These are phyloP conservation scores for Trichoderma breve DNA, from an alignment of 2,329 filamentous ascomycete species.

Conservation along the genomic window DNA sequence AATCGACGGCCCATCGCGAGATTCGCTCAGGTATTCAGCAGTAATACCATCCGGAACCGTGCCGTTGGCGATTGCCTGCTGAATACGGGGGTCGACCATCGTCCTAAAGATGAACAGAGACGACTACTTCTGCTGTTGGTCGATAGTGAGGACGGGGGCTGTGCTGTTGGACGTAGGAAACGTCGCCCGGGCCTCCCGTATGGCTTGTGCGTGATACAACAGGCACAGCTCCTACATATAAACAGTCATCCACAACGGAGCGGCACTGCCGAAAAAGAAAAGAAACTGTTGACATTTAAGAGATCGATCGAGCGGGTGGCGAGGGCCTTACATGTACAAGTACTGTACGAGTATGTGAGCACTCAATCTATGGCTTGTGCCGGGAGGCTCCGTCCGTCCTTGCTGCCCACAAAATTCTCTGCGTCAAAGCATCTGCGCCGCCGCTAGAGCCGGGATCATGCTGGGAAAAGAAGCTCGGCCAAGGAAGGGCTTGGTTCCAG, in stretches of 20 bases:
- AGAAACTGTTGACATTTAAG: background rate
- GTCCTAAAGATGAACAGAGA: background rate
- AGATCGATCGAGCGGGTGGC: slow-evolving; percentile 7
- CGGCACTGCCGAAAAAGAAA: slow-evolving; percentile 8
- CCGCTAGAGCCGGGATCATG: slow-evolving; percentile 4
- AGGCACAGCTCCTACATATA: background rate
- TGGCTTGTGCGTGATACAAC: background rate
- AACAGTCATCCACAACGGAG: background rate
- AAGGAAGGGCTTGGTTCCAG: background rate
- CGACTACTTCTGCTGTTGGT: background rate
- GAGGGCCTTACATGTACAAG: background rate
- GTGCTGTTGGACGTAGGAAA: background rate
- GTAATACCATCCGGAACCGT: slow-evolving; percentile 37
- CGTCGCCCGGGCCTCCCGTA: slow-evolving; percentile 1
- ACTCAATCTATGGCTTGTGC: background rate
- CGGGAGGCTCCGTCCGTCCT: slow-evolving; percentile 1
- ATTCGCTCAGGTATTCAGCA: slow-evolving; percentile 36
- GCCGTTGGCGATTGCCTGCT: slow-evolving; percentile 36
- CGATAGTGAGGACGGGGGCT: background rate
- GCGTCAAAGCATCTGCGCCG: background rate
- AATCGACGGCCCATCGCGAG: slow-evolving; percentile 38
- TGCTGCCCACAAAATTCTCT: slow-evolving; percentile 10
- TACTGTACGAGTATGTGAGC: background rate
- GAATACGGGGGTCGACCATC: slow-evolving; percentile 30
- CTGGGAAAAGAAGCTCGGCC: background rate